Percentiles rank a stretch among this genome's conserved stretches.
Conservation (phyloP, 306 rosid genomes). For the Cucumis cinereus region DNA sequence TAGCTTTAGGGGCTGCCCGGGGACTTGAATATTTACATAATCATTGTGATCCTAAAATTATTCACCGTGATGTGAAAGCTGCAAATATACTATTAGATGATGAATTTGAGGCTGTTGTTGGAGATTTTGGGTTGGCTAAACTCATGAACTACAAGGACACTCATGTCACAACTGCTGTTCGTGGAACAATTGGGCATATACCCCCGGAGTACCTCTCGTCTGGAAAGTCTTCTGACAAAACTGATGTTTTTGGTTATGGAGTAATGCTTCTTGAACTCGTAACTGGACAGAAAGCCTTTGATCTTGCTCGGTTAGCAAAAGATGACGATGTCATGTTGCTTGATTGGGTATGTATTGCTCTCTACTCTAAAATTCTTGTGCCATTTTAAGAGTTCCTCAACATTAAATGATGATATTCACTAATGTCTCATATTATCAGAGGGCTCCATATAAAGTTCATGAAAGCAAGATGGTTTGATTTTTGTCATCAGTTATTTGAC, state of each 20-base stretch:
- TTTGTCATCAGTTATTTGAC: not conserved
- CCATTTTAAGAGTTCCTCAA: not conserved
- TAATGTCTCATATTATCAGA: not conserved
- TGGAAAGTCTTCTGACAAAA: slow-evolving; percentile 82
- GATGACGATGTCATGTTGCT: slow-evolving; percentile 77
- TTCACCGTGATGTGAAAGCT: slow-evolving; percentile 90
- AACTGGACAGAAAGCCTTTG: slow-evolving; percentile 88
- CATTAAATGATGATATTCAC: not conserved
- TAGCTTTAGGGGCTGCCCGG: slow-evolving; percentile 76
- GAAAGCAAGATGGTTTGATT: not conserved
- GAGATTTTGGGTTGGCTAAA: slow-evolving; percentile 83
- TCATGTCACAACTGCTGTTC: slow-evolving; percentile 81
- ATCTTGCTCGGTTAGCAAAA: slow-evolving; percentile 80
- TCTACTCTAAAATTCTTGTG: not conserved
- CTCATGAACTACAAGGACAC: slow-evolving; percentile 91
- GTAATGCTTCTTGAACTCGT: slow-evolving; percentile 89
- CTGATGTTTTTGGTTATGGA: slow-evolving; percentile 92
- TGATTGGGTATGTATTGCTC: slow-evolving; percentile 63
- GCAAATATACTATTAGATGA: slow-evolving; percentile 86
- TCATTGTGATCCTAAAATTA: slow-evolving; percentile 88
- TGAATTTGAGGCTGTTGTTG: slow-evolving; percentile 81
- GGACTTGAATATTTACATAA: slow-evolving; percentile 88
- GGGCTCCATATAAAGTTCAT: not conserved
- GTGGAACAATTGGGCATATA: slow-evolving; percentile 86
- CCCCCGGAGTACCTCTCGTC: slow-evolving; percentile 90